Conservation (phyloP, 108 stramenopile species). For the Nitzschia sp. region DNA sequence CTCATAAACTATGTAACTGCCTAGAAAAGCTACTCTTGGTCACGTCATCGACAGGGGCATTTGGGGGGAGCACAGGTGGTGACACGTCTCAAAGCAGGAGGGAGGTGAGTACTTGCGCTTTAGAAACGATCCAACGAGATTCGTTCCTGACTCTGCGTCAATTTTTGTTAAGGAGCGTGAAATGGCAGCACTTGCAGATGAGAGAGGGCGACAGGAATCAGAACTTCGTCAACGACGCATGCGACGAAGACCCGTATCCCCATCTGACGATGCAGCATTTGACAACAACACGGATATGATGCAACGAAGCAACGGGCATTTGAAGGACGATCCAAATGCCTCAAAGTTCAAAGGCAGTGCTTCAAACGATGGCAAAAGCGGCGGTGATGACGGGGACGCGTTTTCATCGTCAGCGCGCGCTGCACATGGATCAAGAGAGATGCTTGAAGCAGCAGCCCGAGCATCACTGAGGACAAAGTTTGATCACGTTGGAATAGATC, state of each 20-base stretch:
- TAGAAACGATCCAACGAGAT: not conserved
- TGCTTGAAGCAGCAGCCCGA: slow-evolving; percentile 44
- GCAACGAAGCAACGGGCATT: not conserved
- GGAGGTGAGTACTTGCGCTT: slow-evolving; percentile 11
- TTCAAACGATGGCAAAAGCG: not conserved
- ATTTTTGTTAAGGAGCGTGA: slow-evolving; percentile 35
- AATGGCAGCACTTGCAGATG: slow-evolving; percentile 48
- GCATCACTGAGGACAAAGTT: slow-evolving; percentile 47
- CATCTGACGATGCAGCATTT: not conserved
- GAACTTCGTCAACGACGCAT: slow-evolving; percentile 26
- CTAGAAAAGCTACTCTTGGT: slow-evolving; percentile 62
- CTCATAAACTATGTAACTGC: slow-evolving; percentile 66
- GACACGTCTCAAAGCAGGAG: slow-evolving; percentile 38
- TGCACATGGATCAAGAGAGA: slow-evolving; percentile 18
- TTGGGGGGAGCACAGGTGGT: slow-evolving; percentile 57
- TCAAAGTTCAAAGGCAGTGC: not conserved
- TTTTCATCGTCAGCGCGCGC: not conserved
- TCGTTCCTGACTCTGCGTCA: not conserved
- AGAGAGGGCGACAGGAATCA: slow-evolving; percentile 36
- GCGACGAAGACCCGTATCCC: slow-evolving; percentile 13
- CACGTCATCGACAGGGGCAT: slow-evolving; percentile 41
- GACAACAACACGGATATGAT: not conserved
- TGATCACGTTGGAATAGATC: slow-evolving; percentile 51
- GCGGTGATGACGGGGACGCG: not conserved
- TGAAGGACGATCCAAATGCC: not conserved